phyloP scores from a whole-genome alignment of 176 grass and related monocot genomes.

The Cenchrus americanus region DNA sequence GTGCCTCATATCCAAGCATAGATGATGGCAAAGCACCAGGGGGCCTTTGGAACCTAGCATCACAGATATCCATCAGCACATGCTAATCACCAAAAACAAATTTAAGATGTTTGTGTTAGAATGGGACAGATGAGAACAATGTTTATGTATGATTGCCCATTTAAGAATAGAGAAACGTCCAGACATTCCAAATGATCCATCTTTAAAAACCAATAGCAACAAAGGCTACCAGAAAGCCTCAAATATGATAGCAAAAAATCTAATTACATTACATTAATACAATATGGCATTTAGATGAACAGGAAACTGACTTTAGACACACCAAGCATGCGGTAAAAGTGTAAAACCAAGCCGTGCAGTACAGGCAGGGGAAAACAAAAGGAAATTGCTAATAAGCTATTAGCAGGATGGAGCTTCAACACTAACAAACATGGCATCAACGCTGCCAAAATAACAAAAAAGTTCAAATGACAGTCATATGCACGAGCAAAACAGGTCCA shows the following conservation, averaged over 20 bases:
- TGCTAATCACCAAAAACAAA: not conserved
- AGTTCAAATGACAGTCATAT: too few species aligned
- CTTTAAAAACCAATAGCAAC: not conserved
- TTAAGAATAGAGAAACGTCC: not conserved
- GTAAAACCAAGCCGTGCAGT: not conserved
- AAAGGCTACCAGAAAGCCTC: not conserved
- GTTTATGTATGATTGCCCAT: constrained; percentile 9
- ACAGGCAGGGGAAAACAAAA: not conserved
- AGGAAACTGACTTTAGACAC: not conserved
- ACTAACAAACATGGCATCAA: not conserved
- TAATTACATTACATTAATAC: not conserved
- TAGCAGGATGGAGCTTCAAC: not conserved
- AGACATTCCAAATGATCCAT: not conserved
- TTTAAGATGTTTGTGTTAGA: not conserved
- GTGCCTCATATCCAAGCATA: constrained; percentile 84
- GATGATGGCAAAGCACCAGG: constrained; percentile 81
- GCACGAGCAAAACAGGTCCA: not conserved
- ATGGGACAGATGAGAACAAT: not conserved
- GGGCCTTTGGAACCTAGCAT: constrained; percentile 87
- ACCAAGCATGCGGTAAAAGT: not conserved
- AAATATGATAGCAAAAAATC: not conserved
- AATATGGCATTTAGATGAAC: not conserved
- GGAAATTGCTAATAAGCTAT: not conserved
- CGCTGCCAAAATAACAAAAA: not conserved
- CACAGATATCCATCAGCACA: not conserved